These are phyloP conservation scores for Lablab purpureus DNA, from an alignment of 306 rosid genomes.

Conservation along the genomic window DNA sequence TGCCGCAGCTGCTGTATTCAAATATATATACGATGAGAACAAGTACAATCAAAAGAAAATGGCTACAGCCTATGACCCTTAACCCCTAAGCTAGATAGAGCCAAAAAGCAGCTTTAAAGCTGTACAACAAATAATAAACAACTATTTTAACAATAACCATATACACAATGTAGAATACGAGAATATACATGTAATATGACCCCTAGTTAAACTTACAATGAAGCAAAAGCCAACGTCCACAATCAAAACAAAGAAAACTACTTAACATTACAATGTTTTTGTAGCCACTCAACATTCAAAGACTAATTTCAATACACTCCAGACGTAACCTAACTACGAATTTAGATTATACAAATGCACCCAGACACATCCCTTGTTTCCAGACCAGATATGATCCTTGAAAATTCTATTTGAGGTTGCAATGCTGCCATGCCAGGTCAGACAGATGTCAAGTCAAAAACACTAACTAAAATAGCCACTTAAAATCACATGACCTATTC, in stretches of 20 bases:
- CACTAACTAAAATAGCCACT: too few species aligned
- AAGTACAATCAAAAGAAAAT: too few species aligned
- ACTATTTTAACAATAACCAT: not conserved
- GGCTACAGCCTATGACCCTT: too few species aligned
- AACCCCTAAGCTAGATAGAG: too few species aligned
- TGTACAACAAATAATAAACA: too few species aligned
- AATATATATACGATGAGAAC: too few species aligned
- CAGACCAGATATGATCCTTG: constrained; percentile 11
- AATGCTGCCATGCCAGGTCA: not conserved
- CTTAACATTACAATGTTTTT: not conserved
- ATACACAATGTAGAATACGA: not conserved
- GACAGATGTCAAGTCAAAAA: not conserved
- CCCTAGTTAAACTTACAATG: not conserved
- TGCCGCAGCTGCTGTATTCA: too few species aligned
- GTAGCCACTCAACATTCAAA: constrained; percentile 1
- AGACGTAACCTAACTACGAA: not conserved
- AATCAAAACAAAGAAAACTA: not conserved
- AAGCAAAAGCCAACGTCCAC: not conserved
- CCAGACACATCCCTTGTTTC: not conserved
- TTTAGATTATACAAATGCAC: not conserved
- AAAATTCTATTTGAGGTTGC: not conserved
- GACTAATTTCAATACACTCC: not conserved
- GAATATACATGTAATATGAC: not conserved
- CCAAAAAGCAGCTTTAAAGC: too few species aligned
- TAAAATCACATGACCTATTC: too few species aligned